Conservation (phyloP, 495 filamentous ascomycete species). For the Daldinia loculata region DNA sequence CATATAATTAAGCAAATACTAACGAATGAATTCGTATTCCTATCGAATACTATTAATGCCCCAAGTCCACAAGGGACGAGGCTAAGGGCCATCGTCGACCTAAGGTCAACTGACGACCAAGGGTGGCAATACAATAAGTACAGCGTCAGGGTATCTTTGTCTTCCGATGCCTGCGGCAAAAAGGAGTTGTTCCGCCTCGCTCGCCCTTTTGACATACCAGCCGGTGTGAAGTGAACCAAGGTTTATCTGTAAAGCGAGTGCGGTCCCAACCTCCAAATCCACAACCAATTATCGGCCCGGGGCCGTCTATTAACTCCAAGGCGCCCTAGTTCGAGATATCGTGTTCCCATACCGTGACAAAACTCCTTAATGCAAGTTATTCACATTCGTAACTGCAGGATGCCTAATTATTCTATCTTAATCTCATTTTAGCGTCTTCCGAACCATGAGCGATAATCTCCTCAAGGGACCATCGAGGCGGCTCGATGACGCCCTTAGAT, state of each 20-base stretch:
- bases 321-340: conserved; percentile 43
- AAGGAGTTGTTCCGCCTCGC: conserved; percentile 31
- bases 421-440: conserved; percentile 75
- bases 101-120: conserved; percentile 24
- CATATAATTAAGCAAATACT: not conserved
- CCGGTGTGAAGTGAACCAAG: conserved; percentile 44
- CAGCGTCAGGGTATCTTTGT: conserved; percentile 40
- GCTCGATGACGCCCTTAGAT: conserved; percentile 59
- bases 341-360: conserved; percentile 35
- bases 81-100: conserved; percentile 25
- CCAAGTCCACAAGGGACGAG: conserved; percentile 12
- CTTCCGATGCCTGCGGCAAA: conserved; percentile 34
- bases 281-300: conserved; percentile 33
- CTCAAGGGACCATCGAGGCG: conserved; percentile 82
- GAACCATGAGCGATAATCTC: conserved; percentile 83
- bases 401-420: conserved; percentile 57
- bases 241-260: conserved; percentile 44
- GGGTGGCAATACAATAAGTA: conserved; percentile 38
- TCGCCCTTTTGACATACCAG: conserved; percentile 36
- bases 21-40: conserved; percentile 41
- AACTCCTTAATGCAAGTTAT: conserved; percentile 41
- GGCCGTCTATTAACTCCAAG: conserved; percentile 43
- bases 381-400: conserved; percentile 23
- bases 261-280: conserved; percentile 30
- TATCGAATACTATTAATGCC: conserved; percentile 37